These are phyloP conservation scores for Rhizopus delemar DNA, from an alignment of 371 early-diverging fungal species.

Conservation along the genomic window DNA sequence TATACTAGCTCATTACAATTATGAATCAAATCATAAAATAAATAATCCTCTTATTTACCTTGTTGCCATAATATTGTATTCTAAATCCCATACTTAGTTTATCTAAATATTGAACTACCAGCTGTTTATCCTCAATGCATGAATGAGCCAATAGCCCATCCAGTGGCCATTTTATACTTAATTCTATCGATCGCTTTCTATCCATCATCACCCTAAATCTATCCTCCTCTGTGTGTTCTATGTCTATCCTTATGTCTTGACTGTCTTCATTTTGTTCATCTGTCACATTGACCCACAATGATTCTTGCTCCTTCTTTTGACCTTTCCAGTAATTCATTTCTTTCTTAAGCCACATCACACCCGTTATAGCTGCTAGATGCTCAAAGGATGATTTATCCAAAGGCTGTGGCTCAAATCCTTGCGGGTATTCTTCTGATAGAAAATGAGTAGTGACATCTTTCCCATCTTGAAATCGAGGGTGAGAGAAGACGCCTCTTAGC, in stretches of 20 bases:
- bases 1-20: constrained; percentile 48
- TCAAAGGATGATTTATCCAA: constrained; percentile 47
- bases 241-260: constrained; percentile 21
- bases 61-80: constrained; percentile 83
- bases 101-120: constrained; percentile 82
- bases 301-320: constrained; percentile 36
- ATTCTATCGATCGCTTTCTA: neutral
- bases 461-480: constrained; percentile 77
- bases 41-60: constrained; percentile 40
- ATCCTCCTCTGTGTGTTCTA: neutral
- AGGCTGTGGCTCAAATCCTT: constrained; percentile 82
- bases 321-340: constrained; percentile 40
- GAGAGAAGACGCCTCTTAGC: constrained; percentile 82
- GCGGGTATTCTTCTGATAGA: constrained; percentile 88
- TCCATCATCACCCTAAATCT: neutral
- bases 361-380: constrained; percentile 69
- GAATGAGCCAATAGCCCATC: constrained; percentile 75
- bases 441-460: constrained; percentile 82
- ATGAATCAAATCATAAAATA: neutral
- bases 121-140: constrained; percentile 43
- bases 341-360: constrained; percentile 70
- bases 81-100: constrained; percentile 73
- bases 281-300: constrained; percentile 59
- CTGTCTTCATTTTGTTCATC: constrained; percentile 50
- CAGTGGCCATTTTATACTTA: constrained; percentile 61